Evolutionary conservation across 2,329 filamentous ascomycete genomes (phyloP), one percentile per base, ranked within the genome.

Genomic region (Aureobasidium sp.): DNA sequence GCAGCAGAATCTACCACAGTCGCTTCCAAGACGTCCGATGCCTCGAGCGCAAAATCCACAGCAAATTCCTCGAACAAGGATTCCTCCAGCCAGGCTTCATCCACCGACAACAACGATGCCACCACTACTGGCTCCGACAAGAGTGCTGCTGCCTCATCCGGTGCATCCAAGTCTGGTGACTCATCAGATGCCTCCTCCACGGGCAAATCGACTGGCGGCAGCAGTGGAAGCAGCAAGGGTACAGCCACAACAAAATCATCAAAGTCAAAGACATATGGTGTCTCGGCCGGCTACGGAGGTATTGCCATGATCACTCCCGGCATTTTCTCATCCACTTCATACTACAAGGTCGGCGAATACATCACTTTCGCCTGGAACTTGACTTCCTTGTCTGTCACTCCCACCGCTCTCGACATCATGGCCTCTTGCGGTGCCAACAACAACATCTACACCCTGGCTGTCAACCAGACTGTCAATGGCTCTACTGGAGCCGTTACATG

Each of bases 331-430:
- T 74, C 79, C 5, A 66, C 68, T 9, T 79, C 80, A 60, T 87
- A 82, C 74, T 87, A 85, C 78, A 87, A 86, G 71, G 64, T 66
- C 48, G 82, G 82, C 21, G 78, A 87, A 48, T 78, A 76, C 63
- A 75, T 87, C 34, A 87, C 85, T 0, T 86, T 88, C 66, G 80
- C 77, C 25, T 88, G 85, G 85, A 88, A 88, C 73, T 88, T 87
- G 73, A 88, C 85, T 14, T 85, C 82, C 13, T 74, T 88, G 29
- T 79, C 77, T 25, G 76, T 81, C 21, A 83, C 82, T 0, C 85
- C 85, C 0, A 77, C 78, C 1, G 79, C 78, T 47, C 75, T 88
- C 67, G 83, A 88, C 66, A 78, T 88, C 41, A 73, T 87, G 47
- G 85, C 85, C 1, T 81, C 79, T 11, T 87, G 85, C 77, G 78